Percentiles rank a stretch among this genome's conserved stretches.
phyloP scores from a whole-genome alignment of 2,329 filamentous ascomycete genomes.

The Anthostomella pinea region DNA sequence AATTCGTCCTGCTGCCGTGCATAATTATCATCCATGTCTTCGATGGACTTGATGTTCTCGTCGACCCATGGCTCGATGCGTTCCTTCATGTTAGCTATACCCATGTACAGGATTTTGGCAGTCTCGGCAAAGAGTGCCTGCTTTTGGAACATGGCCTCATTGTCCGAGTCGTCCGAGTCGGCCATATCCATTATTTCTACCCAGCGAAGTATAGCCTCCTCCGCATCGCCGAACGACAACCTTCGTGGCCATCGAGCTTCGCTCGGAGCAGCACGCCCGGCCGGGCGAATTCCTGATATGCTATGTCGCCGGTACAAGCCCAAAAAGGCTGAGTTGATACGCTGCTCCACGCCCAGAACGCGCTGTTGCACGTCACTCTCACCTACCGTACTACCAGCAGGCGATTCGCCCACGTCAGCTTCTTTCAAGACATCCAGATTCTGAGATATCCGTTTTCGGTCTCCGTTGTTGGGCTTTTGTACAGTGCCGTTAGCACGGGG shows the following conservation, averaged over 20 bases:
- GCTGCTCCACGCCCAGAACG: constrained; percentile 47
- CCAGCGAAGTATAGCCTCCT: constrained; percentile 72
- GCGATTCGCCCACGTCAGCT: constrained; percentile 43
- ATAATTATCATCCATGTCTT: constrained; percentile 59
- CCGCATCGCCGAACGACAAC: constrained; percentile 72
- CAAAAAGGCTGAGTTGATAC: constrained; percentile 40
- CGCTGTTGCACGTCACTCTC: constrained; percentile 58
- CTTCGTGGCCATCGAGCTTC: constrained; percentile 68
- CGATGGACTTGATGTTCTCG: constrained; percentile 53
- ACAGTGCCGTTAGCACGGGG: constrained; percentile 16
- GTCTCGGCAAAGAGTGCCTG: constrained; percentile 44
- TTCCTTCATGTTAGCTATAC: constrained; percentile 50
- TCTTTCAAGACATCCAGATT: constrained; percentile 21
- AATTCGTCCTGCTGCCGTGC: constrained; percentile 63
- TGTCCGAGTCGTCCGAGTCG: constrained; percentile 34
- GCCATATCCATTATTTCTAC: constrained; percentile 48
- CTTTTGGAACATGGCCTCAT: constrained; percentile 10
- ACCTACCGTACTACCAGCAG: constrained; percentile 54
- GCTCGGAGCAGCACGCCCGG: constrained; percentile 37
- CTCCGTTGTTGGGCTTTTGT: constrained; percentile 14
- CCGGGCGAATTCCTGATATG: constrained; percentile 37
- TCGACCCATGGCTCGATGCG: constrained; percentile 61
- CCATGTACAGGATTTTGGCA: constrained; percentile 52
- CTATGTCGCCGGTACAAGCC: constrained; percentile 63
- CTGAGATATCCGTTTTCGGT: constrained; percentile 21